Conservation (phyloP, 2,329 filamentous ascomycete species). For the Penicillium sp. region DNA sequence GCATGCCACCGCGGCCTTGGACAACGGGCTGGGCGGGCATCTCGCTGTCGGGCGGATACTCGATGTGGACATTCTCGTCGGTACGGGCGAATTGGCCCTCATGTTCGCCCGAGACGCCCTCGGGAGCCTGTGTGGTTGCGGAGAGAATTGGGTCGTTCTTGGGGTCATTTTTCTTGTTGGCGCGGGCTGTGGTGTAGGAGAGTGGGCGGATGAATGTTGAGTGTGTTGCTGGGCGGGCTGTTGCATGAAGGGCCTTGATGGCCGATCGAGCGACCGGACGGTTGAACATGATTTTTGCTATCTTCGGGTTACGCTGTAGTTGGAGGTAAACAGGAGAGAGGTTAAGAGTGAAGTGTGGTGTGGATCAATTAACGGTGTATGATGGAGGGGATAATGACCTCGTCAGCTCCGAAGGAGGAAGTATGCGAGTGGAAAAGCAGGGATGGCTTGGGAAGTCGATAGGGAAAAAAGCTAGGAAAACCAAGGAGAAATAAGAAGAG, state of each 20-base stretch:
- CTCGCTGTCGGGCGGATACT: constrained; percentile 76
- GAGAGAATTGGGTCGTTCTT: constrained; percentile 35
- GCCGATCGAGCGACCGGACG: constrained; percentile 36
- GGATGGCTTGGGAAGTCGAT: neutral
- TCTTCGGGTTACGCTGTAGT: neutral
- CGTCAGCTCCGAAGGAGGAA: constrained; percentile 1
- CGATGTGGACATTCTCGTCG: constrained; percentile 76
- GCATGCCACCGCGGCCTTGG: constrained; percentile 76
- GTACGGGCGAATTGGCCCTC: constrained; percentile 79
- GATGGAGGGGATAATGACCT: neutral
- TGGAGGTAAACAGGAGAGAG: neutral
- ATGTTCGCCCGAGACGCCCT: constrained; percentile 46
- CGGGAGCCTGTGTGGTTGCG: constrained; percentile 41
- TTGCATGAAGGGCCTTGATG: constrained; percentile 32
- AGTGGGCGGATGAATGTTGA: constrained; percentile 35
- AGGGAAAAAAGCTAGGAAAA: neutral
- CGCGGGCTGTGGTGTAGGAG: constrained; percentile 38
- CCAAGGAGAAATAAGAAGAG: neutral
- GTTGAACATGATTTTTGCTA: constrained; percentile 37
- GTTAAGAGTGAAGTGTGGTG: neutral
- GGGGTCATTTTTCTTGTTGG: constrained; percentile 34
- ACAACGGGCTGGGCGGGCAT: constrained; percentile 74
- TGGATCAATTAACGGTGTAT: neutral
- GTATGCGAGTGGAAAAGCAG: neutral
- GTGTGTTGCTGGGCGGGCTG: constrained; percentile 29